Evolutionary conservation across 257 asterid genomes (phyloP).

Genomic region (Gynochthodes officinalis): DNA sequence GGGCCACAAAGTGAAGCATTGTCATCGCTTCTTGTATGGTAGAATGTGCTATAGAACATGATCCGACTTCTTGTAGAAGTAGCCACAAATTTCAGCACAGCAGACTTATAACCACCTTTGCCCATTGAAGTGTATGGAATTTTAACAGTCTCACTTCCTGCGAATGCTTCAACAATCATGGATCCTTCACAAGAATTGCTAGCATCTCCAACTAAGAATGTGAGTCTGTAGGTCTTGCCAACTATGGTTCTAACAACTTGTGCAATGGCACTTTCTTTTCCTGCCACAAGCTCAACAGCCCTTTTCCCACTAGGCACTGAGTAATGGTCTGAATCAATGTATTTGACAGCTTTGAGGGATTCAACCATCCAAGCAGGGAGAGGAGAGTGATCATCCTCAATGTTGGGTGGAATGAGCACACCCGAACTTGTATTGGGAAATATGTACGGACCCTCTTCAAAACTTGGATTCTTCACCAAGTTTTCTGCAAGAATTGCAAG

Average conservation of each 20-base stretch:
- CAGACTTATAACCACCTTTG: conserved; percentile 84
- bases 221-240: conserved; percentile 66
- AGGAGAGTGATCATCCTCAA: conserved; percentile 89
- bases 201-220: conserved; percentile 86
- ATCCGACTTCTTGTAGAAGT: conserved; percentile 51
- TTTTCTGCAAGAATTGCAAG: conserved; percentile 47
- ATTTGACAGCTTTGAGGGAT: conserved; percentile 85
- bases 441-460: conserved; percentile 90
- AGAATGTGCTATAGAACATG: conserved; percentile 85
- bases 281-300: conserved; percentile 88
- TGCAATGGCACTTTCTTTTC: conserved; percentile 93
- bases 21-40: conserved; percentile 85
- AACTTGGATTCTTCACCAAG: conserved; percentile 75
- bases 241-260: conserved; percentile 62
- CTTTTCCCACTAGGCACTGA: conserved; percentile 78
- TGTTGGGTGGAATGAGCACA: conserved; percentile 87
- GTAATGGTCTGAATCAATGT: conserved; percentile 80
- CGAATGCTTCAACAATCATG: conserved; percentile 91
- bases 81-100: conserved; percentile 69
- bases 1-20: conserved; percentile 94
- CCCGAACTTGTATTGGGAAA: conserved; percentile 94
- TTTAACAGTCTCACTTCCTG: conserved; percentile 67
- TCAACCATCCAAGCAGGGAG: conserved; percentile 98
- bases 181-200: conserved; percentile 86
- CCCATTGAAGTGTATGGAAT: conserved; percentile 83